A percentile compares a stretch with the other conserved stretches of the same genome.
These are phyloP conservation scores for Hyaloperonospora arabidopsidis DNA, from an alignment of 352 stramenopile species.

Conservation along the genomic window DNA sequence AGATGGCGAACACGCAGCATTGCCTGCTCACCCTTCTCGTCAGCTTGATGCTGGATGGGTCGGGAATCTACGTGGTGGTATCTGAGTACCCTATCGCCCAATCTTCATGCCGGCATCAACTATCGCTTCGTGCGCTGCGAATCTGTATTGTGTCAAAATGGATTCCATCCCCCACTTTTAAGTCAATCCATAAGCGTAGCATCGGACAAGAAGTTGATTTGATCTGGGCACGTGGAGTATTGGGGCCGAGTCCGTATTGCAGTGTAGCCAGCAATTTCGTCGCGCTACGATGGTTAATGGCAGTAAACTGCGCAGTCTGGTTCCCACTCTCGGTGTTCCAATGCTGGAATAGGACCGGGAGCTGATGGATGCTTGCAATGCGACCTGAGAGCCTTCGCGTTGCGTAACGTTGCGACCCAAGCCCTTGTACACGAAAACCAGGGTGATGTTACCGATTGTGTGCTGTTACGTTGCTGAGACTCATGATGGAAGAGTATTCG, in stretches of 20 bases:
- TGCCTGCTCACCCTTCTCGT: conserved; percentile 50
- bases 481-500: conserved; percentile 50
- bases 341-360: conserved; percentile 21
- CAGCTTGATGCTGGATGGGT: conserved; percentile 58
- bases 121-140: conserved; percentile 53
- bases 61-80: conserved; percentile 66
- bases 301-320: conserved; percentile 44
- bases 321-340: conserved; percentile 25
- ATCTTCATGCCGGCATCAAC: conserved; percentile 38
- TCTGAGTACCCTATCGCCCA: conserved; percentile 65
- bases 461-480: conserved; percentile 37
- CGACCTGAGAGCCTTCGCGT: conserved; percentile 33
- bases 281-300: conserved; percentile 43
- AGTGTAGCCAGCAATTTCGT: conserved; percentile 60
- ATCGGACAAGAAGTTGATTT: conserved; percentile 17
- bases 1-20: conserved; percentile 36
- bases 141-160: conserved; percentile 32
- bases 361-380: conserved; percentile 50
- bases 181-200: conserved; percentile 1
- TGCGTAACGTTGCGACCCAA: conserved; percentile 41
- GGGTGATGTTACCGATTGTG: conserved; percentile 40
- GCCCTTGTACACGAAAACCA: conserved; percentile 27
- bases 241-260: conserved; percentile 45
- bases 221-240: conserved; percentile 30
- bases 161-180: conserved; percentile 26